Base-by-base conservation (phyloP, 805 yeast genomes). In the Ogataea paradorogensis region DNA sequence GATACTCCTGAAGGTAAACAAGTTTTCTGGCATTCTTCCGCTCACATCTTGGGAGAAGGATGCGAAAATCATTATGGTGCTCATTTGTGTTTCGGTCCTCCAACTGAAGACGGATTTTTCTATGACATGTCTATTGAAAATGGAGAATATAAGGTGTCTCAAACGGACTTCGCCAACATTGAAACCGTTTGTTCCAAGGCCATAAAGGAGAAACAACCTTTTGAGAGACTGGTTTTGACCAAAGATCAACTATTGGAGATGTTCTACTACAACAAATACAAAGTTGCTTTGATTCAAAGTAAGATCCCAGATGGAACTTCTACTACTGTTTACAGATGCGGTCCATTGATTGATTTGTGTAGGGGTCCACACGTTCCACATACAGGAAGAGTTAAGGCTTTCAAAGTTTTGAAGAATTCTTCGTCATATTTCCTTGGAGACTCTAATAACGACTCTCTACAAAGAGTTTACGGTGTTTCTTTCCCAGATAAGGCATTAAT, bases 21-120 rank as follows among this genome's bases (percentile, higher is more conserved):
- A 50, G 98, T 91, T 25, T 93, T 93, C 70, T 93, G 99, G 99
- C 99, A 93, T 66, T 93, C 99, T 2, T 84, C 96, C 51, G 99
- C 99, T 38, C 99, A 93, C 68, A 91, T 93, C 40, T 71, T 93
- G 55, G 99, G 99, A 68, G 99, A 93, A 71, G 91, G 97, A 34
- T 85, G 96, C 71, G 99, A 93, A 70, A 84, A 96, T 65, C 93
- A 88, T 65, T 73, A 83, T 63, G 98, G 97, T 52, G 95, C 95
- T 50, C 96, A 91, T 63, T 79, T 93, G 51, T 80, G 87, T 63
- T 71, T 81, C 49, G 99, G 99, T 52, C 99, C 99, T 23, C 99
- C 99, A 63, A 91, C 96, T 45, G 88, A 83, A 40, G 98, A 91
- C 50, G 99, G 99, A 32, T 93, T 93, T 70, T 93, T 91, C 71